Conservation (phyloP, 306 rosid species). For the Quillaja saponaria region DNA sequence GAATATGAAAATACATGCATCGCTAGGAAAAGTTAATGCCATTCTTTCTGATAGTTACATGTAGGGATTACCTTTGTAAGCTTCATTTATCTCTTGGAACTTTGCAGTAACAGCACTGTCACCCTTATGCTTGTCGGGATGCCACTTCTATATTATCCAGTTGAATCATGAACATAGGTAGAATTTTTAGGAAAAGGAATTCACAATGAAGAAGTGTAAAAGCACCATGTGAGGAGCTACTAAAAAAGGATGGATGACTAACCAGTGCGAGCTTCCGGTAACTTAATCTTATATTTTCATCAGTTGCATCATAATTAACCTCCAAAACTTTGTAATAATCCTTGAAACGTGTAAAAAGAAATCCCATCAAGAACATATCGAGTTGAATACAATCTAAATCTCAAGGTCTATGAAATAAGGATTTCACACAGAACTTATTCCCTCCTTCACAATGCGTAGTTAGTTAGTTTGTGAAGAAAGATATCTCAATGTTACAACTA, state of each 20-base stretch:
- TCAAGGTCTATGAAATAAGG: background rate
- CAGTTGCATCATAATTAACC: slow-evolving; percentile 76
- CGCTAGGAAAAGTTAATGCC: background rate
- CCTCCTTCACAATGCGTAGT: background rate
- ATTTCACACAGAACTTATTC: background rate
- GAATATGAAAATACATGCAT: slow-evolving; percentile 19
- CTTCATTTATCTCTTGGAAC: slow-evolving; percentile 77
- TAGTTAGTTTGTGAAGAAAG: background rate
- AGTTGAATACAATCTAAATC: slow-evolving; percentile 2
- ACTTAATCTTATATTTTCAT: slow-evolving; percentile 63
- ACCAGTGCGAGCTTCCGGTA: slow-evolving; percentile 77
- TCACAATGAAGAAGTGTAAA: slow-evolving; percentile 6
- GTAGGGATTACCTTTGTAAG: slow-evolving; percentile 59
- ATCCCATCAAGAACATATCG: slow-evolving; percentile 25
- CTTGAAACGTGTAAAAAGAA: slow-evolving; percentile 34
- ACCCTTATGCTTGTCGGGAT: slow-evolving; percentile 75
- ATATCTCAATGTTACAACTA: too few species aligned
- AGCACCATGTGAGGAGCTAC: slow-evolving; percentile 21
- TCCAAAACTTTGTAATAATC: slow-evolving; percentile 73
- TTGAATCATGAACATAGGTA: slow-evolving; percentile 33
- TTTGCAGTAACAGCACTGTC: slow-evolving; percentile 54
- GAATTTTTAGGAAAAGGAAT: slow-evolving; percentile 9
- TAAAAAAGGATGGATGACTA: slow-evolving; percentile 29
- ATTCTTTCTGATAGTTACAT: background rate
- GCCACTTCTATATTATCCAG: slow-evolving; percentile 63